Evolutionary conservation across 2,329 filamentous ascomycete genomes (phyloP).

Genomic region (Pseudonectria buxi): DNA sequence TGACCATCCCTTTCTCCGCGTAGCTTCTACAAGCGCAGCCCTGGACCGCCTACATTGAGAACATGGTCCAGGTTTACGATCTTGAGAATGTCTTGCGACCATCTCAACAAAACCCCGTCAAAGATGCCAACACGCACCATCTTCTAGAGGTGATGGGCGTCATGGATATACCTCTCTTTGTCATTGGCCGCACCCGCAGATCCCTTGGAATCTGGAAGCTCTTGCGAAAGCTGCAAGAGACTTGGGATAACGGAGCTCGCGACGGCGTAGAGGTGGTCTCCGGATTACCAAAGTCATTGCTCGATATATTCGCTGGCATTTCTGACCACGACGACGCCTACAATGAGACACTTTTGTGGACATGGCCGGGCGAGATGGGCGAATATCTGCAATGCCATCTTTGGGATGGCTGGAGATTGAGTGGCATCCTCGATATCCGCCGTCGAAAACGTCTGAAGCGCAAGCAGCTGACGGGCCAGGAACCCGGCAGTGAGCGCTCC

Average conservation of each 20-base stretch:
- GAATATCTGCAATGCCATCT: slow-evolving; percentile 15
- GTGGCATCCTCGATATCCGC: slow-evolving; percentile 15
- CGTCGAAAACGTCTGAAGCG: slow-evolving; percentile 12
- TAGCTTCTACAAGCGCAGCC: slow-evolving; percentile 16
- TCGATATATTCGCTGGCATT: slow-evolving; percentile 14
- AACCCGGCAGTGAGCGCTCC: background rate
- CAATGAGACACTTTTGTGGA: slow-evolving; percentile 13
- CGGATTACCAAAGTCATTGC: slow-evolving; percentile 13
- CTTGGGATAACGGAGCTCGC: slow-evolving; percentile 4
- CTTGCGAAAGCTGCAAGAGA: slow-evolving; percentile 12
- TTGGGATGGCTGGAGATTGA: slow-evolving; percentile 18
- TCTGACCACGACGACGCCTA: slow-evolving; percentile 15
- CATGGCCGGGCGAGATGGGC: slow-evolving; percentile 15
- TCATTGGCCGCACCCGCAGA: slow-evolving; percentile 9
- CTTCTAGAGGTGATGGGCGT: slow-evolving; percentile 16
- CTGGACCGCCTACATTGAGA: slow-evolving; percentile 17
- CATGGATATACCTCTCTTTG: slow-evolving; percentile 16
- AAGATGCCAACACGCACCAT: slow-evolving; percentile 11
- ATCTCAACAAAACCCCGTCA: slow-evolving; percentile 6
- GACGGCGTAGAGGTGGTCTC: slow-evolving; percentile 13
- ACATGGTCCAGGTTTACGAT: slow-evolving; percentile 16
- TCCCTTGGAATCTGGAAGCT: slow-evolving; percentile 18
- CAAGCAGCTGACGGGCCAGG: background rate
- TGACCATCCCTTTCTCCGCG: background rate
- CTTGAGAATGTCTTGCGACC: slow-evolving; percentile 8